These are phyloP conservation scores for Microdochium nivale DNA, from an alignment of 2,329 filamentous ascomycete species.

Conservation along the genomic window DNA sequence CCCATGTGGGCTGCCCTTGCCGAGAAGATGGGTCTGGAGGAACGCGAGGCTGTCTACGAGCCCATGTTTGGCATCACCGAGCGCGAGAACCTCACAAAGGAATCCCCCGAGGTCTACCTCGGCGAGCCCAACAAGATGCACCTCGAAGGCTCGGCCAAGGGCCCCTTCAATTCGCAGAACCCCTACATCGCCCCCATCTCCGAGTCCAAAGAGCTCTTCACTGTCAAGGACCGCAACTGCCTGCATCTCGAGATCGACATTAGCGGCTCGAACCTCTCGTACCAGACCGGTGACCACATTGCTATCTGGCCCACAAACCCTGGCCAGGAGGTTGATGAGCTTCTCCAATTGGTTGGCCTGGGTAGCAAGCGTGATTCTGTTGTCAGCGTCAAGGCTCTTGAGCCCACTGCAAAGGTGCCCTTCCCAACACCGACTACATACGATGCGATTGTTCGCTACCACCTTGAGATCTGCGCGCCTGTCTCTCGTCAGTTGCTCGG, in stretches of 20 bases:
- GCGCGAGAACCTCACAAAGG: conserved; percentile 61
- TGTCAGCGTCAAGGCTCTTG: conserved; percentile 81
- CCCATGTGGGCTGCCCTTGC: conserved; percentile 91
- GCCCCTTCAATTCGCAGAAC: conserved; percentile 93
- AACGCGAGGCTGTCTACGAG: conserved; percentile 94
- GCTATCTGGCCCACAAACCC: conserved; percentile 96
- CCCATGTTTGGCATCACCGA: conserved; percentile 80
- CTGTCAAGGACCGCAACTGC: conserved; percentile 83
- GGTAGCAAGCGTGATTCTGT: conserved; percentile 70
- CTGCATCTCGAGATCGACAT: conserved; percentile 94
- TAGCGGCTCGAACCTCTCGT: conserved; percentile 78
- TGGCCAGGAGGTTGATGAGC: conserved; percentile 83
- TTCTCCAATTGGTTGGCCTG: conserved; percentile 72
- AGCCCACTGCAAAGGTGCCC: conserved; percentile 92
- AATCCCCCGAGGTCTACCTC: conserved; percentile 78
- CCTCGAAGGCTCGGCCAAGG: conserved; percentile 73
- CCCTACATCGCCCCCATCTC: conserved; percentile 91
- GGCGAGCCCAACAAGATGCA: conserved; percentile 97
- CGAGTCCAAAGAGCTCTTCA: conserved; percentile 88
- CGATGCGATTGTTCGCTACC: conserved; percentile 86
- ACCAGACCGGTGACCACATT: conserved; percentile 96
- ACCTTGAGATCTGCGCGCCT: conserved; percentile 92
- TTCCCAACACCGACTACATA: conserved; percentile 97
- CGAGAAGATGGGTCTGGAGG: conserved; percentile 78
- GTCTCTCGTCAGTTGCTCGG: conserved; percentile 94